These are phyloP conservation scores for Plasmopara halstedii DNA, from an alignment of 352 stramenopile species.

Conservation along the genomic window DNA sequence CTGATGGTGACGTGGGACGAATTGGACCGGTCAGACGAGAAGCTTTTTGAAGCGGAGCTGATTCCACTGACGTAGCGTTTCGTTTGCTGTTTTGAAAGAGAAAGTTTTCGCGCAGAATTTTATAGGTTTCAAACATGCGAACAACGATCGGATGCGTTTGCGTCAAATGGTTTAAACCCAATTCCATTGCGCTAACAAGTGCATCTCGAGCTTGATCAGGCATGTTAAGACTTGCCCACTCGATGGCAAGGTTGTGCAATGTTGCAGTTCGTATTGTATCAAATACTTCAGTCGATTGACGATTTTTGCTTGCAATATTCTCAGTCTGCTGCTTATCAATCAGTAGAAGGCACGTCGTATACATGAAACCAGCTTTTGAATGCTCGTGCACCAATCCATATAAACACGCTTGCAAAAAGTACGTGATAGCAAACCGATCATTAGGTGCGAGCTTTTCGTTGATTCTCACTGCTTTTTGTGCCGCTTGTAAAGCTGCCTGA, in stretches of 20 bases:
- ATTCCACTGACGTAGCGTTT: neutral
- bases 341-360: slow-evolving; percentile 43
- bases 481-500: slow-evolving; percentile 48
- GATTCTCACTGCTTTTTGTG: slow-evolving; percentile 49
- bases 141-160: slow-evolving; percentile 46
- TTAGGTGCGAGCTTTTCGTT: slow-evolving; percentile 44
- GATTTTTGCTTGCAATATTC: slow-evolving; percentile 1
- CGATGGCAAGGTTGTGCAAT: slow-evolving; percentile 65
- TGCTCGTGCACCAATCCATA: slow-evolving; percentile 48
- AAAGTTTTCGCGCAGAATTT: slow-evolving; percentile 61
- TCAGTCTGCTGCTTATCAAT: slow-evolving; percentile 17
- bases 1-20: slow-evolving; percentile 5
- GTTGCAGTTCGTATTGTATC: slow-evolving; percentile 44
- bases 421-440: slow-evolving; percentile 53
- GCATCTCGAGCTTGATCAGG: slow-evolving; percentile 49
- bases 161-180: slow-evolving; percentile 40
- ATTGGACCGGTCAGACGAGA: neutral
- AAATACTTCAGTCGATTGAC: slow-evolving; percentile 32
- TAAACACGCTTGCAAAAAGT: slow-evolving; percentile 52
- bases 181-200: slow-evolving; percentile 52
- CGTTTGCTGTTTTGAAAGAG: slow-evolving; percentile 27
- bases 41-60: neutral
- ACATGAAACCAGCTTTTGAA: slow-evolving; percentile 57
- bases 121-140: slow-evolving; percentile 61
- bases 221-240: slow-evolving; percentile 60